These are phyloP conservation scores for Erysimum cheiranthoides DNA, from an alignment of 345 rosid genomes.

Conservation along the genomic window DNA sequence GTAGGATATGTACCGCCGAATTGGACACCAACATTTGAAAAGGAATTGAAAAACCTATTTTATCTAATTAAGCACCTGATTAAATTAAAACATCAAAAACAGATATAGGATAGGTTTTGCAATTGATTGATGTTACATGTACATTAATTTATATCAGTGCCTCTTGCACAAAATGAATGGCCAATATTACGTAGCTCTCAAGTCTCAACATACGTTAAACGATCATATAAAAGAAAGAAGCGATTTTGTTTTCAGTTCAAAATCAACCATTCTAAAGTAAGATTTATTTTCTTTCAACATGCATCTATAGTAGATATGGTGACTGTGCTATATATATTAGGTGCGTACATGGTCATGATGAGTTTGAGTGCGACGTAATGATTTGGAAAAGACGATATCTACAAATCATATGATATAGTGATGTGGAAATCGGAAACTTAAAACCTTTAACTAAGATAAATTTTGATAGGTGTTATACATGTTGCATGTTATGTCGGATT, in stretches of 20 bases:
- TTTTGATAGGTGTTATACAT: neutral
- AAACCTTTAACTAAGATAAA: neutral
- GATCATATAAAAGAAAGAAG: neutral
- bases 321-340: neutral
- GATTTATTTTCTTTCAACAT: slow-evolving; percentile 16
- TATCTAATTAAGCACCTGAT: neutral
- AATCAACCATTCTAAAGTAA: slow-evolving; percentile 8
- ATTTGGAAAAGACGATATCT: neutral
- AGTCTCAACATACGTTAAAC: slow-evolving; percentile 5
- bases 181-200: slow-evolving; percentile 8
- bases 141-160: neutral
- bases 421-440: neutral
- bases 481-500: neutral
- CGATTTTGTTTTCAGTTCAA: neutral
- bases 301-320: neutral
- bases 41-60: neutral
- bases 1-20: too few relatives aligned
- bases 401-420: neutral
- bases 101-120: neutral
- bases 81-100: neutral
- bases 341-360: neutral
- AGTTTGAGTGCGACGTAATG: neutral
- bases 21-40: neutral
- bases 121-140: slow-evolving; percentile 19
- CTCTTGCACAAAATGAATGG: slow-evolving; percentile 31